A percentile compares a stretch with the other conserved stretches of the same genome.
These are phyloP conservation scores for Cladosporium sp. DNA, from an alignment of 2,329 filamentous ascomycete species.

Conservation along the genomic window DNA sequence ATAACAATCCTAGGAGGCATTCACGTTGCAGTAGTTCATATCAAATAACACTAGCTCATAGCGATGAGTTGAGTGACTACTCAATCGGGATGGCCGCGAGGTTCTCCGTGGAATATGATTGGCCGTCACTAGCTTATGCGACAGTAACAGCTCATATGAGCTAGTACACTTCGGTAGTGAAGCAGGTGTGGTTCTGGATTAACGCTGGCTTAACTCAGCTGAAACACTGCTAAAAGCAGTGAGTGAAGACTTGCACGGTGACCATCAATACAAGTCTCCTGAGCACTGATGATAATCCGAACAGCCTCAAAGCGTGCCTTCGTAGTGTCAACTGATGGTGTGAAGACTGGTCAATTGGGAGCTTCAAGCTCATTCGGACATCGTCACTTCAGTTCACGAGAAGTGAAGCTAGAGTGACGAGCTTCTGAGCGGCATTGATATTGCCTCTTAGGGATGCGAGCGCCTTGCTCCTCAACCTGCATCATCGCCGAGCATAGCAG, in stretches of 20 bases:
- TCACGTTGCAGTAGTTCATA: background rate
- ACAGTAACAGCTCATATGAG: background rate
- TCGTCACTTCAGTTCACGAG: background rate
- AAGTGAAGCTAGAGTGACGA: background rate
- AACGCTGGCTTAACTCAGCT: background rate
- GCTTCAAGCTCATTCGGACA: background rate
- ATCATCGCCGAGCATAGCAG: slow-evolving; percentile 34
- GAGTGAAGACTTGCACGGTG: background rate
- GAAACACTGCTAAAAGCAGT: background rate
- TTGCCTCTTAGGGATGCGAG: background rate
- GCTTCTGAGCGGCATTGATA: background rate
- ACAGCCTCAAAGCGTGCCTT: background rate
- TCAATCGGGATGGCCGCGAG: background rate
- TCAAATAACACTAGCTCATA: background rate
- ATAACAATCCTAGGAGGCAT: background rate
- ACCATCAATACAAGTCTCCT: background rate
- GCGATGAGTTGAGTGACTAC: background rate
- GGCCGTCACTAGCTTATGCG: background rate
- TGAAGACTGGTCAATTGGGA: too few relatives aligned
- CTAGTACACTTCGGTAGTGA: background rate
- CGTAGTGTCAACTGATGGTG: background rate
- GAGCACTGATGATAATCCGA: background rate
- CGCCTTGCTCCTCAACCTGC: background rate
- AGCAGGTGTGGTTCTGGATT: background rate
- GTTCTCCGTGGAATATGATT: background rate